Percentiles rank a stretch among this genome's conserved stretches.
Evolutionary conservation across 495 filamentous ascomycete genomes (phyloP).

Genomic region (Penicillium steckii): DNA sequence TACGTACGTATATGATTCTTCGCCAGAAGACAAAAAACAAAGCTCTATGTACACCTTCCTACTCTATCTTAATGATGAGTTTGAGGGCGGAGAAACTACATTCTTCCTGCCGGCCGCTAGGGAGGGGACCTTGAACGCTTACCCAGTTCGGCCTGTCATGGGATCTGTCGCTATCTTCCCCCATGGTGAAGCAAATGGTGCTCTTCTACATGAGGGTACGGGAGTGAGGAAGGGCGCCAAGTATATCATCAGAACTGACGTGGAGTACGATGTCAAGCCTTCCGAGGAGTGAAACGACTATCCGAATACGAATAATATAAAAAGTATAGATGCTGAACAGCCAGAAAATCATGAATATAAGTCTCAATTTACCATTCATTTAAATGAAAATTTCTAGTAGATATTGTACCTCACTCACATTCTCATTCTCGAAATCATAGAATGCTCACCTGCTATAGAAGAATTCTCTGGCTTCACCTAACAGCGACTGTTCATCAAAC

Average conservation of each 20-base stretch:
- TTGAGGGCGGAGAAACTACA: conserved; percentile 41
- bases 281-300: conserved; percentile 4
- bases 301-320: not conserved
- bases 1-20: conserved; percentile 39
- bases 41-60: conserved; percentile 44
- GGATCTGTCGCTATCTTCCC: conserved; percentile 40
- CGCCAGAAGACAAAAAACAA: conserved; percentile 33
- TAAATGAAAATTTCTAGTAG: too few species aligned
- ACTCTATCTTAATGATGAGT: conserved; percentile 41
- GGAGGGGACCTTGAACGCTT: conserved; percentile 38
- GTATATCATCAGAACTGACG: conserved; percentile 41
- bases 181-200: conserved; percentile 39
- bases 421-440: not conserved
- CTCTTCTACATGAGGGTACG: conserved; percentile 39
- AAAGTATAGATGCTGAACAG: too few species aligned
- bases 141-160: conserved; percentile 41
- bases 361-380: too few species aligned
- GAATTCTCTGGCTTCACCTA: not conserved
- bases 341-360: too few species aligned
- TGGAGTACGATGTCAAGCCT: conserved; percentile 41
- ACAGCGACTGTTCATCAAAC: too few species aligned
- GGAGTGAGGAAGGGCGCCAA: conserved; percentile 39
- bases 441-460: not conserved
- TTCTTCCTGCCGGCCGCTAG: conserved; percentile 37
- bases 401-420: too few species aligned